Percentiles rank a stretch among this genome's conserved stretches.
phyloP scores from a whole-genome alignment of 768 basidiomycete species.

The Terana coerulea region DNA sequence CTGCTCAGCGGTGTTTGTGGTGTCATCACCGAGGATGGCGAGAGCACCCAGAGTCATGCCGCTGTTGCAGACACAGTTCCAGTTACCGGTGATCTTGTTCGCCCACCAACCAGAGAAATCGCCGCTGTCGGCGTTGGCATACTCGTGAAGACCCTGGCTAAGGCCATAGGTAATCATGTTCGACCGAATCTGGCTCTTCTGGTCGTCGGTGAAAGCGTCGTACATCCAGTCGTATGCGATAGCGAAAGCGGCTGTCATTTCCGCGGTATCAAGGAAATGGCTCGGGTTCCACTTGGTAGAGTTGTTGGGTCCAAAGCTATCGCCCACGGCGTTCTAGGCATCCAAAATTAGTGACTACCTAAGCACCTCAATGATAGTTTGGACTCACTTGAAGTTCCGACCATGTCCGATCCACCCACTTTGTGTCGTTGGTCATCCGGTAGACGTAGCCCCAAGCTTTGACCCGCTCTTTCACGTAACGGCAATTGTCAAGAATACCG shows the following conservation, averaged over 20 bases:
- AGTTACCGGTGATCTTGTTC: slow-evolving; percentile 71
- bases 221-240: slow-evolving; percentile 98
- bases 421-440: slow-evolving; percentile 87
- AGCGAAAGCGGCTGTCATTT: slow-evolving; percentile 83
- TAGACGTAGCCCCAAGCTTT: slow-evolving; percentile 93
- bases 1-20: slow-evolving; percentile 62
- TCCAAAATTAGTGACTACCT: neutral
- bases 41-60: slow-evolving; percentile 88
- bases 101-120: slow-evolving; percentile 75
- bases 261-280: slow-evolving; percentile 94
- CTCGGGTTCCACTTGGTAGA: slow-evolving; percentile 76
- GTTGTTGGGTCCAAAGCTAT: slow-evolving; percentile 59
- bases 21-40: slow-evolving; percentile 84
- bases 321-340: slow-evolving; percentile 49
- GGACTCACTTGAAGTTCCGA: slow-evolving; percentile 72
- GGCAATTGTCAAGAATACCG: slow-evolving; percentile 89
- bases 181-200: slow-evolving; percentile 62
- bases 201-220: slow-evolving; percentile 72
- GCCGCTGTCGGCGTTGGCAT: slow-evolving; percentile 19
- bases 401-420: slow-evolving; percentile 87
- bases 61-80: slow-evolving; percentile 96
- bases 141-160: slow-evolving; percentile 43
- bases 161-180: slow-evolving; percentile 82
- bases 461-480: slow-evolving; percentile 84
- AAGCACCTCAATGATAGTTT: neutral